These are phyloP conservation scores for Zygoascus biomembranicola DNA, from an alignment of 805 yeast genomes.

Conservation along the genomic window DNA sequence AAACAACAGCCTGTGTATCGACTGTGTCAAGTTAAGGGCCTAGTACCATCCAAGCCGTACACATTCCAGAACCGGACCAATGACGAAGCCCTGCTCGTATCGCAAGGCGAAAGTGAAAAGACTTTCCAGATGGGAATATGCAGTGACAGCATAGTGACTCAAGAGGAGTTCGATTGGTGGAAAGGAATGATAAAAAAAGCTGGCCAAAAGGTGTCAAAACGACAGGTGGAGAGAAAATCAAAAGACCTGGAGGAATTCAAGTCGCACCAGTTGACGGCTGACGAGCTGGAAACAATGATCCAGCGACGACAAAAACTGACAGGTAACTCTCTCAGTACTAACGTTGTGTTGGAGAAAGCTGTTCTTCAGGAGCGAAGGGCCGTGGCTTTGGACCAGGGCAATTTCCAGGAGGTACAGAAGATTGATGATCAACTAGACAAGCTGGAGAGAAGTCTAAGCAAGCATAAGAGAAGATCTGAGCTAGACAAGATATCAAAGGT, in stretches of 20 bases:
- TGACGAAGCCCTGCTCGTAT: conserved; percentile 55
- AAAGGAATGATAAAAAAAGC: conserved; percentile 50
- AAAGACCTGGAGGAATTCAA: conserved; percentile 56
- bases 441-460: conserved; percentile 17
- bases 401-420: conserved; percentile 24
- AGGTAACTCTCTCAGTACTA: conserved; percentile 51
- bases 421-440: conserved; percentile 27
- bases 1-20: conserved; percentile 64
- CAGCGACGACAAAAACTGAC: conserved; percentile 58
- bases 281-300: conserved; percentile 71
- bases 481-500: conserved; percentile 52
- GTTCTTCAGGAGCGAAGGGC: conserved; percentile 64
- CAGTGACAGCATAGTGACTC: conserved; percentile 66
- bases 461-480: conserved; percentile 8
- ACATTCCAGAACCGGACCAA: conserved; percentile 42
- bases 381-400: conserved; percentile 51
- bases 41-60: conserved; percentile 40
- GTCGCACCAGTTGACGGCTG: conserved; percentile 55
- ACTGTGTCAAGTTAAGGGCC: conserved; percentile 70
- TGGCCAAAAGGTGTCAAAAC: conserved; percentile 43
- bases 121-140: conserved; percentile 70
- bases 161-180: conserved; percentile 69
- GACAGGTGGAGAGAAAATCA: conserved; percentile 56
- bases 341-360: conserved; percentile 69
- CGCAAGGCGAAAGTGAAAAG: conserved; percentile 74